Evolutionary conservation across 1,139 yeast genomes (phyloP).

Genomic region (Hemisphaericaspora xylofermentans): DNA sequence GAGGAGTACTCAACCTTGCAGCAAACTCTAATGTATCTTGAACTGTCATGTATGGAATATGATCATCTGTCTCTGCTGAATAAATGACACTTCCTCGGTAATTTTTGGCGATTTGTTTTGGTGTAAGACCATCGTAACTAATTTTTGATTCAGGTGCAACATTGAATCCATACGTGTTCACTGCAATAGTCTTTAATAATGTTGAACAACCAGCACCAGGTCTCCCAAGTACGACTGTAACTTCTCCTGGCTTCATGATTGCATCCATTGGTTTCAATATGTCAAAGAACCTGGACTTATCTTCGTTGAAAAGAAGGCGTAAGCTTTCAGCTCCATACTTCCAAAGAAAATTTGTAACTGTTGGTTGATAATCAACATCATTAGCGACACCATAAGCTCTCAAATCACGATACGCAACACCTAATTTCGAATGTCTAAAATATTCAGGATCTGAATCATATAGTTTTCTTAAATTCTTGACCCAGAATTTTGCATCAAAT

Average conservation of each 20-base stretch:
- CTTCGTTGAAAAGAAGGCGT: conserved; percentile 26
- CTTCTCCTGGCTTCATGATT: conserved; percentile 57
- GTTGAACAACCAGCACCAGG: conserved; percentile 77
- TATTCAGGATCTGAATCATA: conserved; percentile 57
- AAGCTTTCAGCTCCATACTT: conserved; percentile 18
- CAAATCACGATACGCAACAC: conserved; percentile 65
- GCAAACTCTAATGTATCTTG: conserved; percentile 51
- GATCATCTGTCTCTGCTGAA: conserved; percentile 53
- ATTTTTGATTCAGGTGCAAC: conserved; percentile 49
- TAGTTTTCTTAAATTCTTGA: conserved; percentile 61
- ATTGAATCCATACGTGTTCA: conserved; percentile 71
- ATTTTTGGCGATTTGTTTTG: conserved; percentile 25
- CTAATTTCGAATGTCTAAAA: conserved; percentile 60
- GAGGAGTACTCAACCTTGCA: conserved; percentile 43
- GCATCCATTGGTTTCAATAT: conserved; percentile 38
- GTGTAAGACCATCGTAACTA: conserved; percentile 34
- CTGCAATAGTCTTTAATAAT: conserved; percentile 64
- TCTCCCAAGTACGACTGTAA: conserved; percentile 57
- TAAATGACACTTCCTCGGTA: conserved; percentile 47
- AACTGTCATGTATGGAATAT: conserved; percentile 53
- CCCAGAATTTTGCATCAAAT: conserved; percentile 54
- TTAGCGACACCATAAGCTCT: conserved; percentile 73
- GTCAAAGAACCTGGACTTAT: conserved; percentile 20
- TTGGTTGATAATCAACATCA: conserved; percentile 76
- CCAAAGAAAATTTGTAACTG: conserved; percentile 53